Conservation (phyloP, 1,139 yeast species). For the Kodamaea arcana region DNA sequence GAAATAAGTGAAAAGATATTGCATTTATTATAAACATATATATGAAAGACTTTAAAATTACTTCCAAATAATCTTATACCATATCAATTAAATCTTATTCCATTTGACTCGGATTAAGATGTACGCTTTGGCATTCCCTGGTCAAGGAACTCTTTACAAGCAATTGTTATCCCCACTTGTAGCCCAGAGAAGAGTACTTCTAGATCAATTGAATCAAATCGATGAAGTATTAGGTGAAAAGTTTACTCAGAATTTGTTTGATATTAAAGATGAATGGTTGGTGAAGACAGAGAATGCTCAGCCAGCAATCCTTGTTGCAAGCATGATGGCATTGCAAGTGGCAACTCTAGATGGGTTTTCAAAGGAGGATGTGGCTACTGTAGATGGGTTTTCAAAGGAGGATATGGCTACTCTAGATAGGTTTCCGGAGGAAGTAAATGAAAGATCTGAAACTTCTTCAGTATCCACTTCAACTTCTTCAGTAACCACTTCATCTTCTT, state of each 20-base stretch:
- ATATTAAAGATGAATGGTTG: conserved; percentile 17
- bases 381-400: no score
- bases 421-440: not conserved
- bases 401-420: no score
- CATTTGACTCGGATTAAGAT: no score
- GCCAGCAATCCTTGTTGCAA: conserved; percentile 54
- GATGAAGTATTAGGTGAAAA: conserved; percentile 57
- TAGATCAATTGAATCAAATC: conserved; percentile 40
- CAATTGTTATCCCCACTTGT: conserved; percentile 27
- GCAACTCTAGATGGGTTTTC: not conserved
- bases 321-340: conserved; percentile 28
- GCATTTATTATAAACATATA: no score
- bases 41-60: no score
- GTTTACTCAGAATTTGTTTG: conserved; percentile 28
- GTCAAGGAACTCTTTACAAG: conserved; percentile 35
- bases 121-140: conserved; percentile 38
- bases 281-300: conserved; percentile 51
- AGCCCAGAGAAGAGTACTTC: conserved; percentile 16
- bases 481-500: not conserved
- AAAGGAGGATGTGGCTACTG: no score
- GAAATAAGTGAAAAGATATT: no score
- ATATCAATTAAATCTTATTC: no score
- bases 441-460: not conserved
- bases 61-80: no score
- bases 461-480: not conserved